Evolutionary conservation across 441 rosid species (phyloP), one percentile per base, ranked within the genome.

Genomic region (Isatis lusitanica): DNA sequence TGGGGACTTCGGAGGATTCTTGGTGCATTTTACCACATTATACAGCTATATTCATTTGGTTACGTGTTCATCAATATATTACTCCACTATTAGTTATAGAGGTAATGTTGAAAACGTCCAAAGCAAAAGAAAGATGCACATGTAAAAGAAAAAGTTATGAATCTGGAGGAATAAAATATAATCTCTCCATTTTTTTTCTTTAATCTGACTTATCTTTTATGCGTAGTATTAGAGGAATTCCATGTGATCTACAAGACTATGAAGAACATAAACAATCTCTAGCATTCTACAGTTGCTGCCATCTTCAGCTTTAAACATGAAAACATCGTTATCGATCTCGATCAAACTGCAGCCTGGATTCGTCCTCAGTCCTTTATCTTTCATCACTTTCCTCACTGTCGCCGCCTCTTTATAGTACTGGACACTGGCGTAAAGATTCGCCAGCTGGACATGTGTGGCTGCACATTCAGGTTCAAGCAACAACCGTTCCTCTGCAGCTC

Each of bases 291-390:
- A 33, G 60, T 76, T 84, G 9, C 88, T 81, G 60, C 80, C 66
- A 70, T 91, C 94, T 71, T 89, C 95, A 65, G 89, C 92, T 82
- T 82, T 81, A 63, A 94, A 94, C 75, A 82, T 83, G 68, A 80
- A 75, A 55, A 88, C 85, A 64, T 75, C 63, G 52, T 88, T 85
- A 81, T 83, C 80, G 35, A 90, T 84, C 80, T 94, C 97, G 31
- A 92, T 83, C 97, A 92, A 90, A 78, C 98, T 93, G 44, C 57
- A 82, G 5, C 96, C 97, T 6, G 93, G 86, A 69, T 61, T 83
- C 84, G 90, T 88, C 82, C 52, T 85, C 51, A 90, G 78, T 31
- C 90, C 86, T 74, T 73, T 82, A 63, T 91, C 93, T 80, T 94
- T 90, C 94, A 94, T 94, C 78, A 67, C 36, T 35, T 87, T 91